Evolutionary conservation across 192 early-diverging fungal species (phyloP).

Genomic region (Coemansia sp.): DNA sequence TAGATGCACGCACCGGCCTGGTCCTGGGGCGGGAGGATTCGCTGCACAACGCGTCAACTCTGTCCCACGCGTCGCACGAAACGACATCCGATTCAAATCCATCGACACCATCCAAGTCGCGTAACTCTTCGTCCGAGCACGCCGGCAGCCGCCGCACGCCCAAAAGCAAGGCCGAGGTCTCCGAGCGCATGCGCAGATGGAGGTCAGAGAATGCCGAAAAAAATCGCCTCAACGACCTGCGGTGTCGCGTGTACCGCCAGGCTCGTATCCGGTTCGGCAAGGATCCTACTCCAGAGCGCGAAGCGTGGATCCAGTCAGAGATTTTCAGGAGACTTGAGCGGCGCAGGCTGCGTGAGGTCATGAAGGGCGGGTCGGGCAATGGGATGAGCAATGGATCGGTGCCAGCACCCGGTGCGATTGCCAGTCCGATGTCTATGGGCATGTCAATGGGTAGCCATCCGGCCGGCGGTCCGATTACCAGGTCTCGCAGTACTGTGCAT

Average conservation of each 20-base stretch:
- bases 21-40: conserved; percentile 38
- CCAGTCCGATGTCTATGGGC: conserved; percentile 26
- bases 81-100: conserved; percentile 41
- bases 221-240: conserved; percentile 68
- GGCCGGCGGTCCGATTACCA: conserved; percentile 41
- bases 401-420: conserved; percentile 36
- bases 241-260: conserved; percentile 73
- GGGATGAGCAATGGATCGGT: conserved; percentile 28
- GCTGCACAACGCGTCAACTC: conserved; percentile 41
- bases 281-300: conserved; percentile 60
- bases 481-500: conserved; percentile 48
- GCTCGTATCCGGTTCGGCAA: conserved; percentile 66
- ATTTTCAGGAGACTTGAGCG: conserved; percentile 58
- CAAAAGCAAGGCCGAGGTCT: conserved; percentile 58
- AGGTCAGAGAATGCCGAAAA: conserved; percentile 57
- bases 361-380: conserved; percentile 32
- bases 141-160: conserved; percentile 34
- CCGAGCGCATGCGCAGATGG: conserved; percentile 58
- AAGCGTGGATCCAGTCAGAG: conserved; percentile 68
- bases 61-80: conserved; percentile 49
- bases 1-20: conserved; percentile 29
- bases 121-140: conserved; percentile 17
- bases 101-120: conserved; percentile 44
- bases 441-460: conserved; percentile 21
- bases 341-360: conserved; percentile 50